A percentile compares a stretch with the other conserved stretches of the same genome.
Conservation (phyloP, 179 eudicot genomes). For the Sideroxylon spinosum region DNA sequence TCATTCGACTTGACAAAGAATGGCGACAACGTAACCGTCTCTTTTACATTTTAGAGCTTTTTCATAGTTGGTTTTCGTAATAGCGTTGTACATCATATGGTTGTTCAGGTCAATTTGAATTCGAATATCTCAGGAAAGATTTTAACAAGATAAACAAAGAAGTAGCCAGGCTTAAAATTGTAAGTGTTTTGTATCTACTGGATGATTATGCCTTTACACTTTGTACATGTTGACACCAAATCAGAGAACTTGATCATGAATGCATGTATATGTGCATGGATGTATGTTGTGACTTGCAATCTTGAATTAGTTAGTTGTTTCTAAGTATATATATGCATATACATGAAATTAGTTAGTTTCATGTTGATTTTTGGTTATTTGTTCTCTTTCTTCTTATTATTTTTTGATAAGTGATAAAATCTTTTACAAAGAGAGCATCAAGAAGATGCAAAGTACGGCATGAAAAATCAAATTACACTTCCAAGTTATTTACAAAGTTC, state of each 20-base stretch:
- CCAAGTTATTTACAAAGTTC: too few relatives aligned
- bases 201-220: background rate
- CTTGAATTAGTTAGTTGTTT: too few relatives aligned
- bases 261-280: too few relatives aligned
- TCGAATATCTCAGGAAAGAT: conserved; percentile 64
- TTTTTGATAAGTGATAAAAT: too few relatives aligned
- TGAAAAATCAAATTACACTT: too few relatives aligned
- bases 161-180: conserved; percentile 61
- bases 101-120: conserved; percentile 65
- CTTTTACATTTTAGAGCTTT: background rate
- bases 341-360: background rate
- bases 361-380: background rate
- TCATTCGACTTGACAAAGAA: conserved; percentile 57
- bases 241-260: too few relatives aligned
- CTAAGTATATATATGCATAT: too few relatives aligned
- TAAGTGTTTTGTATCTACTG: conserved; percentile 25
- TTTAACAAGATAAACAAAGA: conserved; percentile 65
- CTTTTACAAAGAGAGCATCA: too few relatives aligned
- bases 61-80: background rate
- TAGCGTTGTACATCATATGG: background rate
- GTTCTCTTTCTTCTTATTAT: too few relatives aligned
- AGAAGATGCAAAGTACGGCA: too few relatives aligned
- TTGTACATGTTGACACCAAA: too few relatives aligned
- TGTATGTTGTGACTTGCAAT: too few relatives aligned
- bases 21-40: conserved; percentile 58